phyloP scores from a whole-genome alignment of 2,329 filamentous ascomycete genomes.

The Dactylellina parvicollis region DNA sequence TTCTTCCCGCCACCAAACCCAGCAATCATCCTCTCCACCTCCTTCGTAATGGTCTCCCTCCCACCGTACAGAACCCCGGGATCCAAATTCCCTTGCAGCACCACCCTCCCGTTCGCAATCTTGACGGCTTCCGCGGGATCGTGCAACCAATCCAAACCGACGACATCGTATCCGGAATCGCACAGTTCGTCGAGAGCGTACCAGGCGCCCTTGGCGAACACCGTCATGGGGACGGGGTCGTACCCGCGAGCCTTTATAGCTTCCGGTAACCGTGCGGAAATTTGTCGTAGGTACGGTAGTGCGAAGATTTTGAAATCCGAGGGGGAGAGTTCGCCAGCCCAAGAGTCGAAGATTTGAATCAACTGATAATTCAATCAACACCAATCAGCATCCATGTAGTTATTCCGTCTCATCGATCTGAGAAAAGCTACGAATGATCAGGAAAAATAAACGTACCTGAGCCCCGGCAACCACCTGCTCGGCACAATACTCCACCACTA shows the following conservation, averaged over 20 bases:
- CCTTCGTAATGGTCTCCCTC: slow-evolving; percentile 79
- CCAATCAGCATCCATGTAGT: no score
- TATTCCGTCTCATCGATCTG: no score
- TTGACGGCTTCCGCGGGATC: slow-evolving; percentile 84
- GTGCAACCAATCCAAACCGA: slow-evolving; percentile 94
- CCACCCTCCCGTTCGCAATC: slow-evolving; percentile 79
- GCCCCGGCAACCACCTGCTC: slow-evolving; percentile 92
- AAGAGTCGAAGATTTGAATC: slow-evolving; percentile 97
- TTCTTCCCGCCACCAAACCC: slow-evolving; percentile 85
- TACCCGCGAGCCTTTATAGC: slow-evolving; percentile 78
- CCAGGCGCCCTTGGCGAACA: slow-evolving; percentile 98
- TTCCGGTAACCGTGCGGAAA: slow-evolving; percentile 80
- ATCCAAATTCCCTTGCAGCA: slow-evolving; percentile 94
- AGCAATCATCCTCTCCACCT: slow-evolving; percentile 84
- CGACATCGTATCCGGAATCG: slow-evolving; percentile 88
- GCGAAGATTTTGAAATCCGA: slow-evolving; percentile 83
- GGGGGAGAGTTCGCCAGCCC: slow-evolving; percentile 93
- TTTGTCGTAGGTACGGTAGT: slow-evolving; percentile 84
- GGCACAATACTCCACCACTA: slow-evolving; percentile 94
- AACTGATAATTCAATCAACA: slow-evolving; percentile 65
- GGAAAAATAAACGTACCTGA: slow-evolving; percentile 68
- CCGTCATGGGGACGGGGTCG: slow-evolving; percentile 90
- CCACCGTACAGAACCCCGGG: slow-evolving; percentile 91
- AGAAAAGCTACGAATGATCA: no score
- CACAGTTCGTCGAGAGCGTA: slow-evolving; percentile 89